Conservation (phyloP, 176 grass and related monocot species). For the Carex scoparia region DNA sequence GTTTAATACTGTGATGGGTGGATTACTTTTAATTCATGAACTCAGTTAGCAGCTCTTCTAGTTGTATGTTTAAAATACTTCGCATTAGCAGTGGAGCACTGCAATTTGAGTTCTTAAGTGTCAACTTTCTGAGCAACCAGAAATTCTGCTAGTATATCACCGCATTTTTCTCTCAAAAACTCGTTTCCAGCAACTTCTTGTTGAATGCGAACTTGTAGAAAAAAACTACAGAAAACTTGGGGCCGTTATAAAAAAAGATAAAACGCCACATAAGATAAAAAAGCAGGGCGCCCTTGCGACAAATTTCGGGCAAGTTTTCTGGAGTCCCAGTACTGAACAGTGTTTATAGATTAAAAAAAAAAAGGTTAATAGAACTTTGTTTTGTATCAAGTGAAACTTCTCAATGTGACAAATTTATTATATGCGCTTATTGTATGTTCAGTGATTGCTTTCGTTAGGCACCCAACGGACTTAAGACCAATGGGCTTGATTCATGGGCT, state of each 20-base stretch:
- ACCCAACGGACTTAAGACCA: neutral
- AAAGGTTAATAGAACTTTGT: too few relatives aligned
- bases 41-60: neutral
- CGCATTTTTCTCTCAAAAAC: neutral
- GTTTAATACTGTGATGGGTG: neutral
- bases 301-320: too few relatives aligned
- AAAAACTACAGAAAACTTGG: neutral
- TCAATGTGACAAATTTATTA: too few relatives aligned
- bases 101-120: neutral
- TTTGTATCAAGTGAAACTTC: too few relatives aligned
- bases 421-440: too few relatives aligned
- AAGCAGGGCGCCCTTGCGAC: too few relatives aligned
- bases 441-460: neutral
- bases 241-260: neutral
- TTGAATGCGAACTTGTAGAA: neutral
- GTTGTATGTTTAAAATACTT: neutral
- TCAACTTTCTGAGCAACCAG: neutral
- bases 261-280: too few relatives aligned
- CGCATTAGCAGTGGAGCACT: neutral
- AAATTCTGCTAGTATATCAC: neutral
- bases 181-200: neutral
- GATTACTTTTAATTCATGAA: neutral
- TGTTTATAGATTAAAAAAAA: too few relatives aligned
- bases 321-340: too few relatives aligned
- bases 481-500: neutral